These are phyloP conservation scores for Talaromyces liani DNA, from an alignment of 495 filamentous ascomycete genomes.

Conservation along the genomic window DNA sequence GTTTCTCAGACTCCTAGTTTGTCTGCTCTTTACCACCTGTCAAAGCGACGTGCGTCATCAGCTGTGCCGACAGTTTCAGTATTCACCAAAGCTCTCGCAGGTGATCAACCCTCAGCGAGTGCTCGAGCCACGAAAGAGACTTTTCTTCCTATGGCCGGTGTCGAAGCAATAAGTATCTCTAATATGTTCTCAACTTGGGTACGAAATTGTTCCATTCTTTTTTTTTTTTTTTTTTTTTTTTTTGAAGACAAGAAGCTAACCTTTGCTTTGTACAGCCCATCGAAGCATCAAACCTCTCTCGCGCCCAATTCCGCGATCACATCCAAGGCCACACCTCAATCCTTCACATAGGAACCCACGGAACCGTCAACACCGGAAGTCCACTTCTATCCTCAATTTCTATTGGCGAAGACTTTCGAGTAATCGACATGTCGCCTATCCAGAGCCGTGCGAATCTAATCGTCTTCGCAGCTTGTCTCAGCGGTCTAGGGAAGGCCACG, in stretches of 20 bases:
- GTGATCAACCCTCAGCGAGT: background rate
- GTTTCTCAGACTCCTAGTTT: conserved; percentile 23
- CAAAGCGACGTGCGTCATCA: conserved; percentile 14
- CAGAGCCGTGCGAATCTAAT: conserved; percentile 20
- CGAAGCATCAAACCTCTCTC: conserved; percentile 18
- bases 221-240: background rate
- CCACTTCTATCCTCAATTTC: conserved; percentile 25
- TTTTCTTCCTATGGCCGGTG: conserved; percentile 20
- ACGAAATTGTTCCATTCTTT: background rate
- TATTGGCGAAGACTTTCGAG: conserved; percentile 22
- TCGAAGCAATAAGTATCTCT: conserved; percentile 24
- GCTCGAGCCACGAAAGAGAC: conserved; percentile 9
- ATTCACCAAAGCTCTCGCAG: conserved; percentile 16
- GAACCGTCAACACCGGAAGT: conserved; percentile 16
- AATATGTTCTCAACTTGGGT: conserved; percentile 20
- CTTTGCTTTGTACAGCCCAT: conserved; percentile 11
- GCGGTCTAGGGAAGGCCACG: conserved; percentile 20
- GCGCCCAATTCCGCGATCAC: conserved; percentile 17
- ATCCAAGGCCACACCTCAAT: conserved; percentile 17
- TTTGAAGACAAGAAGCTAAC: background rate
- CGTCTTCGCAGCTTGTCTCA: conserved; percentile 24
- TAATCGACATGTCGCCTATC: conserved; percentile 20
- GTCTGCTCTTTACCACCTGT: conserved; percentile 20
- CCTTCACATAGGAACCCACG: conserved; percentile 26
- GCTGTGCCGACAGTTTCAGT: conserved; percentile 19